Base-by-base conservation (phyloP, 148 eudicot species). In the Vaccinium darrowii region DNA sequence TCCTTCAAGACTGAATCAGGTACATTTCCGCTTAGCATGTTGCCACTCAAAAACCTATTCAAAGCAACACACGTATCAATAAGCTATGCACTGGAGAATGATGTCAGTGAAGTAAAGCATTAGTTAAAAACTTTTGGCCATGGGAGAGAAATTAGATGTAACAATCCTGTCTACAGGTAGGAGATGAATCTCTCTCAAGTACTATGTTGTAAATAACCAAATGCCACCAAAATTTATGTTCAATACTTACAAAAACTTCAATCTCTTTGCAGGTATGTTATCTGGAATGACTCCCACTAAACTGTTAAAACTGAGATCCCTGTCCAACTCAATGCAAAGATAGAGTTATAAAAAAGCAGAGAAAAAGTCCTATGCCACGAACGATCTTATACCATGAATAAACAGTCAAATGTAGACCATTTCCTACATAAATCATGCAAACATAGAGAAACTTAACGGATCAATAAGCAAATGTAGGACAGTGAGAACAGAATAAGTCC, bases 291-390 rank as follows among this genome's bases (percentile, higher is more conserved):
- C 86, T 57, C 98, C 98, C 47, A 36, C 84, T 65, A 94, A 81
- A 65, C 84, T 89, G 87, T 94, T 94, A 89, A 91, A 94, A 85
- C 94, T 92, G 83, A 89, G 89, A 86, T 94, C 98, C 86, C 98
- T 92, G 91, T 78, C 58, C 62, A 87, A 83, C 84, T 82, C 30
- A 76, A 82, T 1, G 76, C 54, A 78, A 23, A 69, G 76, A 58
- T 54, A 79, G 8, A 56, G 27, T 2, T 54, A 15, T 43, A 80
- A 54, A 51, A 50, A 43, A 67, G 63, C 63, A 58, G 21, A 27
- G n/a, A 50, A 72, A 27, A 8, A 54, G 54, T n/a, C 69, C 21
- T 51, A 8, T 11, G 9, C 54, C 54, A 1, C 0, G 69, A 83
- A 25, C 9, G 5, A 25, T 6, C 36, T 7, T 36, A 53, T 52